Percentiles rank a stretch among this genome's conserved stretches.
Evolutionary conservation across 371 early-diverging fungal genomes (phyloP).

Genomic region (Coemansia sp.): DNA sequence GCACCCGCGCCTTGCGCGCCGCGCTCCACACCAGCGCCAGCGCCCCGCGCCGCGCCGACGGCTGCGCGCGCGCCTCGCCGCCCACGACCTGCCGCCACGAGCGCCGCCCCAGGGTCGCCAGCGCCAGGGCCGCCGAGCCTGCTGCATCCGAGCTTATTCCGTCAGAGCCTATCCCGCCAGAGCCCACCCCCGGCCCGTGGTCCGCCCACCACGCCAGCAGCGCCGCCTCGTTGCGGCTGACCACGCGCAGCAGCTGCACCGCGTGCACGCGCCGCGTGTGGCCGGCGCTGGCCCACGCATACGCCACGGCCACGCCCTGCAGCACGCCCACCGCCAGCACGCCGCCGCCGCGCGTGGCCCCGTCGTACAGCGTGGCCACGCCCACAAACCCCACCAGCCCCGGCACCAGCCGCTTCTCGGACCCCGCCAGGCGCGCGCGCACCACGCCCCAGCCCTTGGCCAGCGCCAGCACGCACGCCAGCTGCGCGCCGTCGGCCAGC

Average conservation of each 20-base stretch:
- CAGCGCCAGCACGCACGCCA: constrained; percentile 32
- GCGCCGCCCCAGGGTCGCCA: constrained; percentile 1
- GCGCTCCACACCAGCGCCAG: constrained; percentile 43
- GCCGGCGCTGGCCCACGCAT: constrained; percentile 26
- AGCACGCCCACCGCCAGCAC: constrained; percentile 37
- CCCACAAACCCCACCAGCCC: constrained; percentile 31
- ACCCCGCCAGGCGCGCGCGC: constrained; percentile 37
- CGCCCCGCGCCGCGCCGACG: neutral
- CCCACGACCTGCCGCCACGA: neutral
- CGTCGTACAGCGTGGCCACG: constrained; percentile 39
- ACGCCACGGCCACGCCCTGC: constrained; percentile 15
- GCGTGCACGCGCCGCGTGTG: constrained; percentile 40
- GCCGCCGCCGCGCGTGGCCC: constrained; percentile 44
- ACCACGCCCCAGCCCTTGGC: constrained; percentile 48
- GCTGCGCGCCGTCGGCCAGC: constrained; percentile 41
- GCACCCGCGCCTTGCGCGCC: constrained; percentile 31
- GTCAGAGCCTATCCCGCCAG: neutral
- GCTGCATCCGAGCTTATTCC: neutral
- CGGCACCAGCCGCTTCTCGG: constrained; percentile 40
- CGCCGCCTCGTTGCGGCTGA: constrained; percentile 36
- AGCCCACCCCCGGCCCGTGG: neutral
- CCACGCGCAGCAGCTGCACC: constrained; percentile 36
- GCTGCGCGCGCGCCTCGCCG: constrained; percentile 2
- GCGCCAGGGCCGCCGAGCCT: constrained; percentile 5
- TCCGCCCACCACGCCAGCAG: constrained; percentile 23